Conservation (phyloP, 495 filamentous ascomycete genomes). For the Xylaria scruposa region DNA sequence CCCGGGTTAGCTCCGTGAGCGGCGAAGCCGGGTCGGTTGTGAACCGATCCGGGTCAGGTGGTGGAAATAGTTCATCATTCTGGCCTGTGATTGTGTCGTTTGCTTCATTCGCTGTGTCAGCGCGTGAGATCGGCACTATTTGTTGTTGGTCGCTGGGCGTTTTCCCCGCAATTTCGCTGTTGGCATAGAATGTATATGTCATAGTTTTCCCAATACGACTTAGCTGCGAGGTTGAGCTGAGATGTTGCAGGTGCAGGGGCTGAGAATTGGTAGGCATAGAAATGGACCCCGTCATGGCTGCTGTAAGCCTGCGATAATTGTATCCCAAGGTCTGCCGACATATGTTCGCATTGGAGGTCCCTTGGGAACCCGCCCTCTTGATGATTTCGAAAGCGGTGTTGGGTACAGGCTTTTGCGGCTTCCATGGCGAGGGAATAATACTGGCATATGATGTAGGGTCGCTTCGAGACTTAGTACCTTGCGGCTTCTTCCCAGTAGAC, state of each 20-base stretch:
- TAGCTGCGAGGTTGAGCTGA: conserved; percentile 50
- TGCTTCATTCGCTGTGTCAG: not conserved
- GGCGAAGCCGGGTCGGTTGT: conserved; percentile 15
- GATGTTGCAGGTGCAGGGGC: conserved; percentile 50
- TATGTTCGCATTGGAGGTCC: conserved; percentile 52
- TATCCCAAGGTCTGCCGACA: conserved; percentile 51
- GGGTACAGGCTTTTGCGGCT: conserved; percentile 51
- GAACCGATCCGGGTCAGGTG: conserved; percentile 27
- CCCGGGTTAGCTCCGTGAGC: conserved; percentile 16
- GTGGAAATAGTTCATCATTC: conserved; percentile 27
- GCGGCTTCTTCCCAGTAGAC: conserved; percentile 23
- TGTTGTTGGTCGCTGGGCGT: conserved; percentile 1
- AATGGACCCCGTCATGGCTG: conserved; percentile 47
- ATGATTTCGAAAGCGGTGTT: conserved; percentile 54
- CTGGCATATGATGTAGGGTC: conserved; percentile 33
- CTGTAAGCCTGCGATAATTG: conserved; percentile 51
- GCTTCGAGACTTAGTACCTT: conserved; percentile 13
- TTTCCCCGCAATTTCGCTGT: conserved; percentile 24
- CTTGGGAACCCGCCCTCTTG: conserved; percentile 46
- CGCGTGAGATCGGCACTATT: too few relatives aligned
- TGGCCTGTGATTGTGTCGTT: not conserved
- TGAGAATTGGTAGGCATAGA: conserved; percentile 48
- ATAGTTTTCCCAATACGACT: conserved; percentile 52
- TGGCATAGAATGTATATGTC: conserved; percentile 52
- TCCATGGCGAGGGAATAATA: conserved; percentile 40